phyloP scores from a whole-genome alignment of 768 basidiomycete genomes.

The Auricularia sp. region DNA sequence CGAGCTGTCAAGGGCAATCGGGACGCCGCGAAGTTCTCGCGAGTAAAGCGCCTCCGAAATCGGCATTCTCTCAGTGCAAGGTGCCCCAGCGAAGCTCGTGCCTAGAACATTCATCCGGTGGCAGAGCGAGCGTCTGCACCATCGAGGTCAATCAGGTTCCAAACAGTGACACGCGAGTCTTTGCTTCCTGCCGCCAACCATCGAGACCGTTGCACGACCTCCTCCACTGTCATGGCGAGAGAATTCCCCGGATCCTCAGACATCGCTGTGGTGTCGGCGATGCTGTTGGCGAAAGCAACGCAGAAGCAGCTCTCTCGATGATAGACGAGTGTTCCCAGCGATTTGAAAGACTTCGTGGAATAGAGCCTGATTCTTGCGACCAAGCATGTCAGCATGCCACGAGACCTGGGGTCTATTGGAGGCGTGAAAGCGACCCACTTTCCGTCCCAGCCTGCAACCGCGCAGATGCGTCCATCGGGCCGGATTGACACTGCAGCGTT shows the following conservation, averaged over 20 bases:
- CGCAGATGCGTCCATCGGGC: constrained; percentile 68
- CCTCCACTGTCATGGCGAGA: constrained; percentile 11
- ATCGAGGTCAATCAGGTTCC: not conserved
- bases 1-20: not conserved
- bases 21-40: not conserved
- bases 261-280: constrained; percentile 1
- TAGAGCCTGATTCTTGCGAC: constrained; percentile 63
- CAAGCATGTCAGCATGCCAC: not conserved
- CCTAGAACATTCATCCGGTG: not conserved
- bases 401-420: not conserved
- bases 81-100: not conserved
- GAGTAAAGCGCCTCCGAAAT: not conserved
- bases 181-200: constrained; percentile 33
- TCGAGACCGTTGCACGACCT: constrained; percentile 4
- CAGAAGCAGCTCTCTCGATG: constrained; percentile 74
- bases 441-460: constrained; percentile 92
- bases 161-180: constrained; percentile 16
- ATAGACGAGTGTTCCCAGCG: constrained; percentile 74
- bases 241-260: constrained; percentile 12
- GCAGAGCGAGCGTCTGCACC: not conserved
- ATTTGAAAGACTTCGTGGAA: constrained; percentile 68
- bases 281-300: constrained; percentile 50
- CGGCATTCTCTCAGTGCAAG: not conserved
- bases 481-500: constrained; percentile 70
- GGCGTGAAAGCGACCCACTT: constrained; percentile 44